Conservation (phyloP, 345 rosid species). For the Acer yangbiense region DNA sequence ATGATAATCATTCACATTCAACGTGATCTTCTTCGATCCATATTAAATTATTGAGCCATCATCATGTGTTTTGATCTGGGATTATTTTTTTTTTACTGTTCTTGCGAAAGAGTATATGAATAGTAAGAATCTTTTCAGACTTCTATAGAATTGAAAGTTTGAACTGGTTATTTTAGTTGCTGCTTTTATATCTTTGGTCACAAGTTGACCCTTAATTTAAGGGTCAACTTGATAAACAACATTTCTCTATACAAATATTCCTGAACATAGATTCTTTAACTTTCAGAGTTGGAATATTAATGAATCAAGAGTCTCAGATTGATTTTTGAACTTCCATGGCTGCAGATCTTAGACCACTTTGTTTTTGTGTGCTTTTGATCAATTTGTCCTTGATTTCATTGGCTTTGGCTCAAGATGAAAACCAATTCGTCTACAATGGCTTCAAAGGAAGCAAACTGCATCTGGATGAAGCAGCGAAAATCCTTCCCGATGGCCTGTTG, state of each 20-base stretch:
- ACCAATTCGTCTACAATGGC: constrained; percentile 18
- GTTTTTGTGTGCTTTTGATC: constrained; percentile 8
- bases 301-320: neutral
- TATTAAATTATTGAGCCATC: no score
- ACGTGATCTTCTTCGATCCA: no score
- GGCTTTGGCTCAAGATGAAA: neutral
- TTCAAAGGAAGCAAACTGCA: neutral
- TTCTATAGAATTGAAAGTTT: neutral
- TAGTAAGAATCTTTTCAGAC: neutral
- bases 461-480: neutral
- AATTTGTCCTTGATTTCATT: neutral
- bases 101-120: neutral
- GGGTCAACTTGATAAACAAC: neutral
- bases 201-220: neutral
- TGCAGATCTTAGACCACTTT: constrained; percentile 30
- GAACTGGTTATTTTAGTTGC: neutral
- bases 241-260: neutral
- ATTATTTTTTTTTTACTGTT: neutral
- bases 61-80: neutral
- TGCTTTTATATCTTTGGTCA: neutral
- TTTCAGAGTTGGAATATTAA: neutral
- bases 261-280: neutral
- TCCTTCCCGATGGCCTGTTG: no score
- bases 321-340: constrained; percentile 24
- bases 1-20: no score